These are phyloP conservation scores for Crithidia bombi DNA, from an alignment of 208 protist species.

Conservation along the genomic window DNA sequence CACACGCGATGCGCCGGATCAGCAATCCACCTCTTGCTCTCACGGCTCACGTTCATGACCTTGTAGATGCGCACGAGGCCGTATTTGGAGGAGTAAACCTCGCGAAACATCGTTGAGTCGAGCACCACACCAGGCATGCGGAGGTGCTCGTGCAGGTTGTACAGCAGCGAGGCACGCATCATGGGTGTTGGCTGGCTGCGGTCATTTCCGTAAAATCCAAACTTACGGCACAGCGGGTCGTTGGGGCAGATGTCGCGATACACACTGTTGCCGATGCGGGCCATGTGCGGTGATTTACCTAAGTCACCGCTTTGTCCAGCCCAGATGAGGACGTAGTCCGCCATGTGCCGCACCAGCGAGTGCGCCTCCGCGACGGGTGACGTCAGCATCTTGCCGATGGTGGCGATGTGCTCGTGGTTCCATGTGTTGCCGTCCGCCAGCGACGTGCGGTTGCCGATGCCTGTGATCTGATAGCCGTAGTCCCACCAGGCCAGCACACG, in stretches of 20 bases:
- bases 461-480: conserved; percentile 99
- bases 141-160: conserved; percentile 46
- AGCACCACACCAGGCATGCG: conserved; percentile 3
- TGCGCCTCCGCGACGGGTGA: conserved; percentile 89
- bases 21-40: conserved; percentile 64
- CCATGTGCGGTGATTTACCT: conserved; percentile 66
- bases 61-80: conserved; percentile 98
- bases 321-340: conserved; percentile 97
- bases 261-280: conserved; percentile 78
- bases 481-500: conserved; percentile 98
- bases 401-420: conserved; percentile 99
- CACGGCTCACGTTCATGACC: conserved; percentile 85
- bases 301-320: conserved; percentile 44
- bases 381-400: conserved; percentile 92
- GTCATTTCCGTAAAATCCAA: conserved; percentile 37
- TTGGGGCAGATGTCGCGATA: conserved; percentile 75
- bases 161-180: conserved; percentile 63
- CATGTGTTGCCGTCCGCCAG: conserved; percentile 99
- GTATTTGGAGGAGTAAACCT: conserved; percentile 95
- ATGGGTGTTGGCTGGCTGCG: conserved; percentile 46
- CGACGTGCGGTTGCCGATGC: conserved; percentile 95
- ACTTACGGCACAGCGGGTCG: conserved; percentile 60
- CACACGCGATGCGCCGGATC: conserved; percentile 59
- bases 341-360: conserved; percentile 91
- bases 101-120: conserved; percentile 77